Conservation (phyloP, 2,329 filamentous ascomycete genomes). For the Colletotrichum destructivum region DNA sequence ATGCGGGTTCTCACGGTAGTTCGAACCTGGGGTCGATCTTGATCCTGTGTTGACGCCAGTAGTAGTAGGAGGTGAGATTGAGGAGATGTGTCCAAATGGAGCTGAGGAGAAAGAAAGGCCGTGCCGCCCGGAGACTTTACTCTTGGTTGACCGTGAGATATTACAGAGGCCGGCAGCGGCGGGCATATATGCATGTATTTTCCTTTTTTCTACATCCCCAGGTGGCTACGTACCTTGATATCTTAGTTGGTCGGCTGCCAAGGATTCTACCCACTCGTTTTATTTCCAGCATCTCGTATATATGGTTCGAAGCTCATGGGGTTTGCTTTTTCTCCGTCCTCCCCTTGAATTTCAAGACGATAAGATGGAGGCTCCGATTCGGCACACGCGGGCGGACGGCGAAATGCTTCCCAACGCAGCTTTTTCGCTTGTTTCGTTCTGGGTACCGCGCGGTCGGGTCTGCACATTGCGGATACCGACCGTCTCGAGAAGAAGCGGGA, state of each 20-base stretch:
- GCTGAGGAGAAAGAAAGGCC: neutral
- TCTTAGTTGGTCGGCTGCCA: too few relatives aligned
- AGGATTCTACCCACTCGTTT: too few relatives aligned
- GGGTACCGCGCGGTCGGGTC: slow-evolving; percentile 25
- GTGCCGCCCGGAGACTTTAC: neutral
- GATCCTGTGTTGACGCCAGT: too few relatives aligned
- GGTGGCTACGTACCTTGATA: neutral
- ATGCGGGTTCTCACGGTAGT: neutral
- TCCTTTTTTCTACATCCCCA: neutral
- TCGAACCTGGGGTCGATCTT: neutral
- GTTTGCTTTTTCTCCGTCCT: neutral
- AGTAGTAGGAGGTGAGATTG: too few relatives aligned
- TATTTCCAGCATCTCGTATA: neutral
- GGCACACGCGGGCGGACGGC: slow-evolving; percentile 8
- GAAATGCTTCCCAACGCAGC: neutral
- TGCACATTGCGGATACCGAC: too few relatives aligned
- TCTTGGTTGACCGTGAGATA: neutral
- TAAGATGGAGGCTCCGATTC: neutral
- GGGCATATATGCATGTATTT: too few relatives aligned
- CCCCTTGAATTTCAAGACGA: neutral
- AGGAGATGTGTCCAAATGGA: too few relatives aligned
- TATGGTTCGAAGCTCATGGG: neutral
- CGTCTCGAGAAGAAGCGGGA: too few relatives aligned
- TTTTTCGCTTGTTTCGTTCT: neutral
- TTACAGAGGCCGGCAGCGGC: neutral